Percentiles rank a stretch among this genome's conserved stretches.
These are phyloP conservation scores for Aspergillus phoenicis DNA, from an alignment of 2,329 filamentous ascomycete species.

Conservation along the genomic window DNA sequence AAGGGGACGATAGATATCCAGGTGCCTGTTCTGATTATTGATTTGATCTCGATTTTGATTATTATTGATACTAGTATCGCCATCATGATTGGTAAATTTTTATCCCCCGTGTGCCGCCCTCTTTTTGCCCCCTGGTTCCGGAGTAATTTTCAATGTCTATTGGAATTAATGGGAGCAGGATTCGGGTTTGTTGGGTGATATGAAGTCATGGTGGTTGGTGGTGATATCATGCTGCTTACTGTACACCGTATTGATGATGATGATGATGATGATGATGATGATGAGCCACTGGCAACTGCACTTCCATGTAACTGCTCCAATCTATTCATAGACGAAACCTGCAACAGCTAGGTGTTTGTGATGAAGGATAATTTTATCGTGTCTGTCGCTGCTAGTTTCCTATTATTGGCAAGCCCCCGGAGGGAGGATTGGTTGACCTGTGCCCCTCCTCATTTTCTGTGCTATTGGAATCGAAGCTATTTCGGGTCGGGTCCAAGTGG, in stretches of 20 bases:
- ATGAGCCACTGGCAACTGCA: too few species aligned
- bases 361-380: neutral
- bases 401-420: neutral
- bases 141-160: neutral
- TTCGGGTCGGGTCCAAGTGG: neutral
- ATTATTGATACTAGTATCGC: neutral
- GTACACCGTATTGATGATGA: too few species aligned
- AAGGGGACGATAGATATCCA: neutral
- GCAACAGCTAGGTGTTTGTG: neutral
- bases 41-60: too few species aligned
- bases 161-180: neutral
- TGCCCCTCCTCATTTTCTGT: neutral
- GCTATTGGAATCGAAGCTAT: constrained; percentile 10
- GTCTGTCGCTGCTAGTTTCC: neutral
- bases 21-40: neutral
- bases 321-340: neutral
- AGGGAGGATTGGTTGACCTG: neutral
- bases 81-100: neutral
- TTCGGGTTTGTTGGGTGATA: neutral
- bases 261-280: too few species aligned
- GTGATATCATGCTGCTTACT: too few species aligned
- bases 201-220: neutral
- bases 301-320: too few species aligned
- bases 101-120: neutral
- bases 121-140: neutral